Evolutionary conservation across 768 basidiomycete species (phyloP).

Genomic region (Pilatotrama ljubarskyi): DNA sequence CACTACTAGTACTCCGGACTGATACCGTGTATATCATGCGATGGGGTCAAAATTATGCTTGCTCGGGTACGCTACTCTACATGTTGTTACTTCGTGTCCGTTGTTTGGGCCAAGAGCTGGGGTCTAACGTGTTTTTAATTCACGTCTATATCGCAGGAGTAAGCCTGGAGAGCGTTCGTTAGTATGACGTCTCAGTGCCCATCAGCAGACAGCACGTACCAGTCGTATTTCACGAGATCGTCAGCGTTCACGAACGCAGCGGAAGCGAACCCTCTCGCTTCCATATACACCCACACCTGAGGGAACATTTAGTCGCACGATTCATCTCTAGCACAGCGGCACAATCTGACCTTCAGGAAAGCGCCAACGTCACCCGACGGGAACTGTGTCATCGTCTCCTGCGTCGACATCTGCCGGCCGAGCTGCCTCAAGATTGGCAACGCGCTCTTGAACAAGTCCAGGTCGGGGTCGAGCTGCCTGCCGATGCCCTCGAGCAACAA

Average conservation of each 20-base stretch:
- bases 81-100: slow-evolving; percentile 6
- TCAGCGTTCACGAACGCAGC: slow-evolving; percentile 80
- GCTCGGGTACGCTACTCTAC: slow-evolving; percentile 18
- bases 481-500: slow-evolving; percentile 95
- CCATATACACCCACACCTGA: slow-evolving; percentile 91
- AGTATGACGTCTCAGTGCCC: neutral
- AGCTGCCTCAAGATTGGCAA: slow-evolving; percentile 91
- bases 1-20: too few species aligned
- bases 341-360: slow-evolving; percentile 76
- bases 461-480: slow-evolving; percentile 82
- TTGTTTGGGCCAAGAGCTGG: neutral
- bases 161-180: slow-evolving; percentile 41
- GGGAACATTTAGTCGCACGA: slow-evolving; percentile 1
- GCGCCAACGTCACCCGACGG: slow-evolving; percentile 77
- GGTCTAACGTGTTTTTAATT: neutral
- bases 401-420: slow-evolving; percentile 86
- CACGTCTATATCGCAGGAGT: slow-evolving; percentile 44
- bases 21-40: neutral
- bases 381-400: slow-evolving; percentile 60
- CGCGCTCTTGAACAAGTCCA: slow-evolving; percentile 95
- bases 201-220: slow-evolving; percentile 52
- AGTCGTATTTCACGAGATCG: slow-evolving; percentile 83
- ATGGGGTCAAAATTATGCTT: slow-evolving; percentile 4
- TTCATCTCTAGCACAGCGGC: neutral
- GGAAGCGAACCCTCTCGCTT: slow-evolving; percentile 85